Conservation (phyloP, 2,329 filamentous ascomycete species). For the Trichoderma pleuroti region DNA sequence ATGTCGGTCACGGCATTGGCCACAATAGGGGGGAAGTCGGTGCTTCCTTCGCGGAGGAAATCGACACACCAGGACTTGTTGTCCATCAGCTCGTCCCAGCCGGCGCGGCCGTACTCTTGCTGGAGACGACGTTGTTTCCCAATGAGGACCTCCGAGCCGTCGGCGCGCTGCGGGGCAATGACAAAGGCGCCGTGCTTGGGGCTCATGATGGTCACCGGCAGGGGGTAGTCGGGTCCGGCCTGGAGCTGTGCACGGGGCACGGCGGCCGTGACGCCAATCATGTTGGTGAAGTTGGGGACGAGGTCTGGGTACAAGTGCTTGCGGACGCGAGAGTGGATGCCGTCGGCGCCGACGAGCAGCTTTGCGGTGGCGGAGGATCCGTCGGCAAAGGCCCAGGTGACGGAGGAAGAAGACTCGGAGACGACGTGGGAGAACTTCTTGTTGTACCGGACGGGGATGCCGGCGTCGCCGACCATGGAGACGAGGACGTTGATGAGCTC, state of each 20-base stretch:
- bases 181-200: constrained; percentile 45
- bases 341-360: constrained; percentile 55
- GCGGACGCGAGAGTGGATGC: constrained; percentile 56
- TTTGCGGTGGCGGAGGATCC: constrained; percentile 38
- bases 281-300: constrained; percentile 48
- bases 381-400: constrained; percentile 47
- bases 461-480: constrained; percentile 36
- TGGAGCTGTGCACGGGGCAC: constrained; percentile 38
- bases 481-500: constrained; percentile 49
- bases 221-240: constrained; percentile 32
- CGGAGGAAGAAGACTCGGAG: constrained; percentile 36
- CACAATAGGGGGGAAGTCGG: constrained; percentile 37
- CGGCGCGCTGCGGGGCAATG: constrained; percentile 45
- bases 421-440: constrained; percentile 46
- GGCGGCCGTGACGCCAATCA: constrained; percentile 38
- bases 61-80: constrained; percentile 39
- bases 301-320: constrained; percentile 48
- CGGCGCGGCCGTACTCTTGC: constrained; percentile 36
- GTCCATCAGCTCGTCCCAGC: constrained; percentile 40
- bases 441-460: constrained; percentile 44
- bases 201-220: constrained; percentile 44
- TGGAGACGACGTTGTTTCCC: constrained; percentile 41
- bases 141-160: constrained; percentile 48
- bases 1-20: constrained; percentile 33
- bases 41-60: constrained; percentile 33